phyloP scores from a whole-genome alignment of 495 filamentous ascomycete species.

The Penicillium fimorum region DNA sequence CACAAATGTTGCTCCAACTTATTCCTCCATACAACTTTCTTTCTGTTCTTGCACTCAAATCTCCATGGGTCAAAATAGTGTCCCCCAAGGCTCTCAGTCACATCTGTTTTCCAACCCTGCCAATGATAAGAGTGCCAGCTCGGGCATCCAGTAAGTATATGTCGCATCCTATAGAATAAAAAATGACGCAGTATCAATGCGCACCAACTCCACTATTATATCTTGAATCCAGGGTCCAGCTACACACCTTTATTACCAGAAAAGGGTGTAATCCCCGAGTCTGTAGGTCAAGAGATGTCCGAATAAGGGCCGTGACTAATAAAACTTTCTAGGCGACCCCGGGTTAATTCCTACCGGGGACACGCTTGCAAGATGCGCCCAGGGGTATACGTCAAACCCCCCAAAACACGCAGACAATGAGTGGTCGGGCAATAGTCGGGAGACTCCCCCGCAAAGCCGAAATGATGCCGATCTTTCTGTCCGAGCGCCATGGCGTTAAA shows the following conservation, averaged over 20 bases:
- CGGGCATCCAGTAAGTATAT: too few relatives aligned
- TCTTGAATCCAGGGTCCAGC: slow-evolving; percentile 49
- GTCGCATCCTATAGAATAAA: not conserved
- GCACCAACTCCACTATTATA: slow-evolving; percentile 33
- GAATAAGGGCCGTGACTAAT: slow-evolving; percentile 22
- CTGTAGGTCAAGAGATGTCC: slow-evolving; percentile 38
- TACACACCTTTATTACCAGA: slow-evolving; percentile 43
- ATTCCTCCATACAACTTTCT: too few relatives aligned
- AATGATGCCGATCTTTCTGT: slow-evolving; percentile 12
- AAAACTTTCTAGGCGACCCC: slow-evolving; percentile 30
- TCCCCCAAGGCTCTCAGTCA: too few relatives aligned
- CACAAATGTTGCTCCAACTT: too few relatives aligned
- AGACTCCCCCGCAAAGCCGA: slow-evolving; percentile 11
- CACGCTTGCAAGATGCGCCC: slow-evolving; percentile 11
- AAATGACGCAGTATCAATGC: not conserved
- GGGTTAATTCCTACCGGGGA: slow-evolving; percentile 5
- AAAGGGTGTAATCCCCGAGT: slow-evolving; percentile 43
- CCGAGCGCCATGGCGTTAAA: slow-evolving; percentile 24
- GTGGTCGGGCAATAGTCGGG: slow-evolving; percentile 11
- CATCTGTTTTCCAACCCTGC: too few relatives aligned
- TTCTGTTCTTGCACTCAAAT: too few relatives aligned
- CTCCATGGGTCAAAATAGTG: too few relatives aligned
- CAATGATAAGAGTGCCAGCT: too few relatives aligned
- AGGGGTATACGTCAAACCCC: slow-evolving; percentile 17
- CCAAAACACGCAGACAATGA: slow-evolving; percentile 3